Conservation (phyloP, 371 early-diverging fungal genomes). For the Rhizopus sp. region DNA sequence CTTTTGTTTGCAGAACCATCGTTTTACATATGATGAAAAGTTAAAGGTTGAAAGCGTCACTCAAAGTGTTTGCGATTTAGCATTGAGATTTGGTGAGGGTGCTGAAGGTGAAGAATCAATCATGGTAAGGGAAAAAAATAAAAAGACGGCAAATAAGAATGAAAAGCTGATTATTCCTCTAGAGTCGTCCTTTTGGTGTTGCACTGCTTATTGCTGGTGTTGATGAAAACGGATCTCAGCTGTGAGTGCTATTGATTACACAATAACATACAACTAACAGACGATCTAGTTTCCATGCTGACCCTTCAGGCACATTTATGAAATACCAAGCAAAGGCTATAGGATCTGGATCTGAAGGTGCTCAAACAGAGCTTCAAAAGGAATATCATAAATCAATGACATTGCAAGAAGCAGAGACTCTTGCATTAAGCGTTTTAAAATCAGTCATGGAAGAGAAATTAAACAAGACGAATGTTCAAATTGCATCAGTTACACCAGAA, state of each 20-base stretch:
- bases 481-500: slow-evolving; percentile 89
- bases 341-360: slow-evolving; percentile 98
- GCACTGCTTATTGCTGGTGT: slow-evolving; percentile 97
- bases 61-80: slow-evolving; percentile 97
- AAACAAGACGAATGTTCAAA: slow-evolving; percentile 92
- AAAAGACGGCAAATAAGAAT: not conserved
- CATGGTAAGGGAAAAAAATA: slow-evolving; percentile 72
- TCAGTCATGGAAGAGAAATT: slow-evolving; percentile 99
- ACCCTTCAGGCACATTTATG: slow-evolving; percentile 96
- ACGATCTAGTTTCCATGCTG: slow-evolving; percentile 80
- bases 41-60: slow-evolving; percentile 96
- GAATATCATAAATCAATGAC: slow-evolving; percentile 90
- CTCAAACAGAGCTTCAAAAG: slow-evolving; percentile 97
- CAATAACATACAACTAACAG: not conserved
- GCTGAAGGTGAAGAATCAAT: slow-evolving; percentile 95
- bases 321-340: slow-evolving; percentile 96
- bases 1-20: slow-evolving; percentile 72
- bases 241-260: slow-evolving; percentile 64
- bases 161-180: not conserved
- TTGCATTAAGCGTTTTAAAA: slow-evolving; percentile 96
- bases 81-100: slow-evolving; percentile 95
- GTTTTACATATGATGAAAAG: slow-evolving; percentile 92
- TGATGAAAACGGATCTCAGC: slow-evolving; percentile 97
- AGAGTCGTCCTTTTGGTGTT: slow-evolving; percentile 99
- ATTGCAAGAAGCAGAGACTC: slow-evolving; percentile 84